These are phyloP conservation scores for Mortierella sp. DNA, from an alignment of 371 early-diverging fungal species.

Conservation along the genomic window DNA sequence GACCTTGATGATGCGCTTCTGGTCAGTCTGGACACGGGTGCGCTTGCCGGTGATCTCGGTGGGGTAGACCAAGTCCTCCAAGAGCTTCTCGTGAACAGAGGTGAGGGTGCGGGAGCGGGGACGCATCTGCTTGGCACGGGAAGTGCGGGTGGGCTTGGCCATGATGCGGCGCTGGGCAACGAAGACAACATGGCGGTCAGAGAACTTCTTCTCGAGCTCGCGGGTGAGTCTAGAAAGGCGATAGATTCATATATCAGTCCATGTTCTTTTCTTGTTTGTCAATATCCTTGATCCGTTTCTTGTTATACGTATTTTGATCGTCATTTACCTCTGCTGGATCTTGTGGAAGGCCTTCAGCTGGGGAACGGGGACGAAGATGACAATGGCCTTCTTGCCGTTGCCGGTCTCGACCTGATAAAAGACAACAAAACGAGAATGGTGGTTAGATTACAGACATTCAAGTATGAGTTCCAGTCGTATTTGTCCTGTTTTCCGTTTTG, in stretches of 20 bases:
- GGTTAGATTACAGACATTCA: constrained; percentile 15
- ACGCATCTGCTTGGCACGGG: constrained; percentile 90
- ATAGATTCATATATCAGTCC: too few species aligned
- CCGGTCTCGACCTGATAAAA: constrained; percentile 84
- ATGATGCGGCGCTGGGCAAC: constrained; percentile 97
- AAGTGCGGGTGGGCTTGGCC: constrained; percentile 88
- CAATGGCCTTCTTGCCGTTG: constrained; percentile 95
- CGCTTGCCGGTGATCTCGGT: constrained; percentile 98
- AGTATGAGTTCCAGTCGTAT: too few species aligned
- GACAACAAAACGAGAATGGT: background rate
- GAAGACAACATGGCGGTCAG: constrained; percentile 96
- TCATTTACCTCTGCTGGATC: constrained; percentile 83
- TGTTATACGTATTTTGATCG: too few species aligned
- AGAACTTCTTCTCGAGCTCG: constrained; percentile 99
- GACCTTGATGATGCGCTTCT: constrained; percentile 93
- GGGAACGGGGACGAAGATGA: constrained; percentile 97
- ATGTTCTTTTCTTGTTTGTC: too few species aligned
- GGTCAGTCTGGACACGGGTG: constrained; percentile 95
- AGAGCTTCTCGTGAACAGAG: constrained; percentile 94
- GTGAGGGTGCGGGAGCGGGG: constrained; percentile 97
- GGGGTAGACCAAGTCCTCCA: constrained; percentile 97
- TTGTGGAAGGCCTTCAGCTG: constrained; percentile 93
- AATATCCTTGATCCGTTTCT: too few species aligned
- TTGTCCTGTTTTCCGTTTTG: too few species aligned
- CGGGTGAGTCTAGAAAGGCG: constrained; percentile 76